phyloP scores from a whole-genome alignment of 2,329 filamentous ascomycete genomes.

The Exophiala spinifera region DNA sequence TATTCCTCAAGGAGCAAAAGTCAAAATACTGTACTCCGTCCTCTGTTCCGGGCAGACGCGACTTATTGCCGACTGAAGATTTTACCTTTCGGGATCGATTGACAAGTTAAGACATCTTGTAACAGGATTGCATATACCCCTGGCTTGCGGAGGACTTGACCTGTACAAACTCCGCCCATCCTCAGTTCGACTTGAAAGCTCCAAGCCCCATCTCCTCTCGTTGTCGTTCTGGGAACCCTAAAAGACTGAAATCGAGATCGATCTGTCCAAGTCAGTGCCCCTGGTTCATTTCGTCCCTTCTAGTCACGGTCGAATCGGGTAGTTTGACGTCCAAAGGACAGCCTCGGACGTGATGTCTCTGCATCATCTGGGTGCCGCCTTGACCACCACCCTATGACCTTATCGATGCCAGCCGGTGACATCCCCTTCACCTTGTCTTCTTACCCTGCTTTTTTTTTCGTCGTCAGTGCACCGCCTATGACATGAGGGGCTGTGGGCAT shows the following conservation, averaged over 20 bases:
- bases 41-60: too few relatives aligned
- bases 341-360: background rate
- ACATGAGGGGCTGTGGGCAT: conserved; percentile 6
- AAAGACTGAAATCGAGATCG: background rate
- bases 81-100: too few relatives aligned
- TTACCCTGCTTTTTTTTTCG: background rate
- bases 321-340: background rate
- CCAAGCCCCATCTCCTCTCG: too few relatives aligned
- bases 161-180: too few relatives aligned
- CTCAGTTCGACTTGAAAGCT: too few relatives aligned
- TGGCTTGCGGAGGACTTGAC: too few relatives aligned
- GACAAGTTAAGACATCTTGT: too few relatives aligned
- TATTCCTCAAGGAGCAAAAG: too few relatives aligned
- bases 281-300: background rate
- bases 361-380: background rate
- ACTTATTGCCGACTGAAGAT: too few relatives aligned
- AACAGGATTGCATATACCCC: too few relatives aligned
- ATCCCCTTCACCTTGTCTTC: background rate
- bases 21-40: too few relatives aligned
- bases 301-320: background rate
- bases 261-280: background rate
- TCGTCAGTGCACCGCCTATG: conserved; percentile 1
- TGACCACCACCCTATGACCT: background rate
- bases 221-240: background rate
- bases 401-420: background rate